Evolutionary conservation across 768 basidiomycete species (phyloP), one percentile per base, ranked within the genome.

Genomic region (Termitomyces sp.): DNA sequence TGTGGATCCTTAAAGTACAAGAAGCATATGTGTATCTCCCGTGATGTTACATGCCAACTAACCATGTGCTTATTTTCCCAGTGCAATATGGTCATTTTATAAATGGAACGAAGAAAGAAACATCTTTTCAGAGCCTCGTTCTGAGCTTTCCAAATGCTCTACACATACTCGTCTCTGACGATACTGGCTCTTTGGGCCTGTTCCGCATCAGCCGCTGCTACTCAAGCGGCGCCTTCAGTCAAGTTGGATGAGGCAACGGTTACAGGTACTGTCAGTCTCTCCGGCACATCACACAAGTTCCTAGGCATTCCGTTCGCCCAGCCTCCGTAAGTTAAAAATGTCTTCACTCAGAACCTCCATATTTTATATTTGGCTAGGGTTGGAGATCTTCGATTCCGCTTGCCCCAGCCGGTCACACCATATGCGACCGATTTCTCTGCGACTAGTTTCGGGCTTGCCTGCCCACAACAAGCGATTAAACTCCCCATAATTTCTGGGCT

Each of bases 221-320:
- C 50, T n/a, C 14, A 30, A 35, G 58, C 58, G 18, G 56, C 56
- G 16, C 74, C 77, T 0, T 72, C 72, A 5, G 74, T 81, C 13
- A 68, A 61, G 0, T 68, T 82, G 33, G 78, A 79, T 59, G 61
- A 65, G 28, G 81, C 73, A 3, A 77, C 72, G 13, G 69, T 83
- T 42, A 73, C 75, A 36, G 81, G 81, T 1, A 54, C 66, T 10
- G 65, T 48, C 6, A 56, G 55, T 46, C 6, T 64, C 4, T 68
- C 73, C 42, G 74, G 73, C 1, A 45, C 57, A 4, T 62, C 75
- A 3, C 64, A 72, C 20, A 70, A 74, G 49, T 83, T 79, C 59
- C 65, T 80, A 2, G 80, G 80, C 2, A 80, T 83, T 43, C 80
- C 80, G 5, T 83, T 76, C 54, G 80, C 80, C 1, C 63, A 75